Conservation (phyloP, 2,329 filamentous ascomycete genomes). For the Fusarium redolens region DNA sequence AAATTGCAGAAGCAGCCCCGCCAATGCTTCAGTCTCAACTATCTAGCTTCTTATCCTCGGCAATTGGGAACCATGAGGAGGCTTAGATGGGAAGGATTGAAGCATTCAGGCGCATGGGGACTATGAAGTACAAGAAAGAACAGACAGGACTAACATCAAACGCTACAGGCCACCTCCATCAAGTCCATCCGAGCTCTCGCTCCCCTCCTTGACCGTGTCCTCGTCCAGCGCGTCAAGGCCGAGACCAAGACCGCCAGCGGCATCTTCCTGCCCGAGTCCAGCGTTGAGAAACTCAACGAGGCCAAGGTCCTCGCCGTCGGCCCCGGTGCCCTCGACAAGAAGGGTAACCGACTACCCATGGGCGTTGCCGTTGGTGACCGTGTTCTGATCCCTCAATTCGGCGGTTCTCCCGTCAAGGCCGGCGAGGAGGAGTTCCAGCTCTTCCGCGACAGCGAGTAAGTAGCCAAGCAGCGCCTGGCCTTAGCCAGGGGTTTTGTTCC, state of each 20-base stretch:
- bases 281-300: conserved; percentile 98
- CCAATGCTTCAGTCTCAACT: conserved; percentile 5
- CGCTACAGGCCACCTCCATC: conserved; percentile 74
- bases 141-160: conserved; percentile 5
- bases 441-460: conserved; percentile 98
- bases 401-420: conserved; percentile 95
- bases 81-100: not conserved
- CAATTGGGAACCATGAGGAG: conserved; percentile 26
- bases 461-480: conserved; percentile 45
- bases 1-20: not conserved
- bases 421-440: conserved; percentile 96
- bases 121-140: not conserved
- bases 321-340: conserved; percentile 86
- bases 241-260: conserved; percentile 96
- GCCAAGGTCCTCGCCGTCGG: conserved; percentile 96
- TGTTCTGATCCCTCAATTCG: conserved; percentile 96
- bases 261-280: conserved; percentile 97
- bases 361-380: conserved; percentile 87
- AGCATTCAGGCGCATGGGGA: conserved; percentile 6
- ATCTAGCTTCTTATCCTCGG: conserved; percentile 35
- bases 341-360: conserved; percentile 88
- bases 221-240: conserved; percentile 97
- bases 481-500: not conserved
- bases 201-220: conserved; percentile 96
- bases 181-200: conserved; percentile 95